Evolutionary conservation across 2,329 filamentous ascomycete genomes (phyloP), one percentile per base, ranked within the genome.

Genomic region (Ilyonectria robusta): DNA sequence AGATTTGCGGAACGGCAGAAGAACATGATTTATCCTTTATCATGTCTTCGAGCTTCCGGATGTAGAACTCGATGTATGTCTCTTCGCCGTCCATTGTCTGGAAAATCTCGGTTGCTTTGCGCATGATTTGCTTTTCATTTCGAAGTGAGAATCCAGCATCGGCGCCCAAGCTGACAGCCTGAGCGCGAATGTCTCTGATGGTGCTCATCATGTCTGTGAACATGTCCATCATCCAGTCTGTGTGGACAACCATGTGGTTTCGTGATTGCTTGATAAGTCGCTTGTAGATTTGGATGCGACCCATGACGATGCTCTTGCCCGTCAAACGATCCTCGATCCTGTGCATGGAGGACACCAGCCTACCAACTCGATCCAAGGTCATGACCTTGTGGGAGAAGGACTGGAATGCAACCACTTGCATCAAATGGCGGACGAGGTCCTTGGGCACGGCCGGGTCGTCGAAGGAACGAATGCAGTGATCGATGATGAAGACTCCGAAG

Each of bases 151-250:
- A 89, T 9, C 92, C 91, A 21, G 92, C 90, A 62, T 94, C 89
- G 2, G 91, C 84, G 1, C 93, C 94, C 11, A 96, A 85, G 29
- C 88, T 85, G 56, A 98, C 91, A 2, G 95, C 94, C 48, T 91
- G 88, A 6, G 84, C 84, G 53, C 94, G 89, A 51, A 95, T 92
- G 46, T 97, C 94, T 73, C 91, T 92, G 55, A 94, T 84, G 35
- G 84, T 89, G 79, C 94, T 94, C 44, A 97, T 86, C 86, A 98
- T 91, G 56, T 94, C 94, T 21, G 90, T 90, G 70, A 98, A 90
- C 21, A 97, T 83, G 78, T 97, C 92, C 58, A 92, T 87, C 55
- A 98, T 84, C 95, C 96, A 99, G 66, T 93, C 87, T 3, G 88
- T 85, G 62, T 94, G 90, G 26, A 86, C 82, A 17, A 91, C 81